A percentile compares a stretch with the other conserved stretches of the same genome.
These are phyloP conservation scores for Furcasterigmium furcatum DNA, from an alignment of 2,329 filamentous ascomycete species.

Conservation along the genomic window DNA sequence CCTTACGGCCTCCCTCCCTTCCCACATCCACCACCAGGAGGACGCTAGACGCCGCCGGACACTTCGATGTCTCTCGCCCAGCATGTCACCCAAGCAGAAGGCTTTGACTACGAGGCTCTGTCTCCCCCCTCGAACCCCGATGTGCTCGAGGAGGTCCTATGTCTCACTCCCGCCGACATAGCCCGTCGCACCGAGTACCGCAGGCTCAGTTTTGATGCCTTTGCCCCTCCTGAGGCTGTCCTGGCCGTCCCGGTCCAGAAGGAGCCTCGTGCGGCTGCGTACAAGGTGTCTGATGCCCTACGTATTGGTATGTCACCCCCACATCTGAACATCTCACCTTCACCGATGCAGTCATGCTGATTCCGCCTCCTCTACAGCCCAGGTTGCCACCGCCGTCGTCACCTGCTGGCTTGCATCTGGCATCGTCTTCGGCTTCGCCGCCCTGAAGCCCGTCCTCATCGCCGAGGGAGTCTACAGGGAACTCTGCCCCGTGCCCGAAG, in stretches of 20 bases:
- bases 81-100: conserved; percentile 37
- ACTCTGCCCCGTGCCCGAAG: neutral
- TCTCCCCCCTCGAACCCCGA: neutral
- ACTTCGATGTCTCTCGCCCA: conserved; percentile 38
- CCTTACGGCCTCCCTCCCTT: too few species aligned
- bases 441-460: conserved; percentile 80
- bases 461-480: conserved; percentile 64
- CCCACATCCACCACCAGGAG: too few species aligned
- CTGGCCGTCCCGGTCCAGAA: neutral
- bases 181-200: conserved; percentile 8
- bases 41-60: too few species aligned
- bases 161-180: conserved; percentile 20
- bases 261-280: conserved; percentile 21
- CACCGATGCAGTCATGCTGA: too few species aligned
- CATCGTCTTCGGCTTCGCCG: conserved; percentile 82
- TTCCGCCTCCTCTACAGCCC: conserved; percentile 52
- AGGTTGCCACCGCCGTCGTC: conserved; percentile 65
- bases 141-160: conserved; percentile 4
- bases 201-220: conserved; percentile 20
- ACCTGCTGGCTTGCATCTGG: conserved; percentile 76
- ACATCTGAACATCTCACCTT: neutral
- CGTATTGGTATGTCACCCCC: conserved; percentile 16
- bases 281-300: conserved; percentile 23
- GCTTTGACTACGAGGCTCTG: conserved; percentile 31
- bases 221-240: conserved; percentile 15